A percentile compares a stretch with the other conserved stretches of the same genome.
phyloP scores from a whole-genome alignment of 2,329 filamentous ascomycete genomes.

The Saccharata proteae region DNA sequence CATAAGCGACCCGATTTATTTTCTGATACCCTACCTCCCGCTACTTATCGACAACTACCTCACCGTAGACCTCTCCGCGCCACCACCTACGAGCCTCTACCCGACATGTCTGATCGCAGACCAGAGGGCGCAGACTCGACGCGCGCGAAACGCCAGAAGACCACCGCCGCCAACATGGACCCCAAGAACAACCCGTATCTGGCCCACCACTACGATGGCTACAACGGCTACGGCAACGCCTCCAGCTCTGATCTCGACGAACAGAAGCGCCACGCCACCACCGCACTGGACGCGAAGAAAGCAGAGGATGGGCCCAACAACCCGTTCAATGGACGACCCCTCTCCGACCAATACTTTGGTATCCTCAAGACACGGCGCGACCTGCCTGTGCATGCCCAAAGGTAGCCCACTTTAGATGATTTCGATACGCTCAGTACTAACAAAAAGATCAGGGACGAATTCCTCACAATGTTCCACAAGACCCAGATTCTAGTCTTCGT shows the following conservation, averaged over 20 bases:
- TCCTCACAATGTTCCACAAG: conserved; percentile 82
- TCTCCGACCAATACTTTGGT: conserved; percentile 77
- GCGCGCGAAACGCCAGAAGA: conserved; percentile 46
- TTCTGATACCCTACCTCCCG: too few relatives aligned
- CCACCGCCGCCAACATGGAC: conserved; percentile 32
- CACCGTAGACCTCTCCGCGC: too few relatives aligned
- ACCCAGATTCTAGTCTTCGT: conserved; percentile 97
- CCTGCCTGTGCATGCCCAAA: conserved; percentile 84
- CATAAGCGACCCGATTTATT: conserved; percentile 6
- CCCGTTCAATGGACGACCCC: conserved; percentile 66
- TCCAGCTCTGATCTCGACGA: conserved; percentile 23
- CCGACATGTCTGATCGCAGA: conserved; percentile 45
- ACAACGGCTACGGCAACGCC: conserved; percentile 18
- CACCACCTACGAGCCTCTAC: background rate
- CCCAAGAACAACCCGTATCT: conserved; percentile 72
- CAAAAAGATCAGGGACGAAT: conserved; percentile 59
- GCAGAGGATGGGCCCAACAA: conserved; percentile 75
- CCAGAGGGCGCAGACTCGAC: conserved; percentile 37
- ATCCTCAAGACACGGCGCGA: conserved; percentile 76
- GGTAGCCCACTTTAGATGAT: conserved; percentile 32
- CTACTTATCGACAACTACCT: too few relatives aligned
- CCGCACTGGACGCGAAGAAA: conserved; percentile 56
- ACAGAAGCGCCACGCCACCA: conserved; percentile 70
- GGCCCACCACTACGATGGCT: conserved; percentile 60
- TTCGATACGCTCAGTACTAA: conserved; percentile 10